Base-by-base conservation (phyloP, 1,284 basidiomycete species). In the Malassezia restricta region DNA sequence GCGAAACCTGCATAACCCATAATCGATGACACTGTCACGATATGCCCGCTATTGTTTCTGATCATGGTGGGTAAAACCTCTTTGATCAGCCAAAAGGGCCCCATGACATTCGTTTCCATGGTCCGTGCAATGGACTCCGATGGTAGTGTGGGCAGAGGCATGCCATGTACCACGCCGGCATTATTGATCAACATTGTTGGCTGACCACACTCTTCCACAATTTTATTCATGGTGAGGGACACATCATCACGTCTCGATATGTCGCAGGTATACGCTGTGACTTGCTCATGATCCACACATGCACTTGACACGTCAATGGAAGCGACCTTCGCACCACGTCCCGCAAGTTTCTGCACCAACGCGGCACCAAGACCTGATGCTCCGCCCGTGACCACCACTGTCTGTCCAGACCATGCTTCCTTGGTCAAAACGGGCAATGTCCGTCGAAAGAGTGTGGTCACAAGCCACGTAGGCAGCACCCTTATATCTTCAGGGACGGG, bases 51-150 rank as follows among this genome's bases (percentile, higher is more conserved):
- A 40, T 85, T 84, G 30, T 76, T 76, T 61, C 80, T 80, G 43
- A 96, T 78, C 83, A 98, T 86, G 35, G 79, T 79, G 1, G 92
- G 92, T n/a, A 98, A 78, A 78, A 96, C 94, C 1, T 85, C 85
- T 67, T 91, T 89, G 40, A 92, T 74, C 3, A 82, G 84, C 83
- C 86, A 94, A 73, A 87, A 95, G 68, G 91, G 87, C 2, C 86
- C 80, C 0, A 94, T 75, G 1, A 85, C 83, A 70, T 98, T 96
- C 50, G 89, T 85, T 27, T 81, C 81, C 65, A 96, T 87, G 4
- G 46, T 30, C 12, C 48, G 62, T 28, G 82, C 76, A 37, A 96
- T 75, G 65, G 96, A 90, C 40, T 81, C 78, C 1, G 84, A 78
- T 1, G 76, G 77, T 46, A 95, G 77, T 65, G 91, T 88, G 4